Evolutionary conservation across 352 stramenopile species (phyloP).

Genomic region (Pythium biforme): DNA sequence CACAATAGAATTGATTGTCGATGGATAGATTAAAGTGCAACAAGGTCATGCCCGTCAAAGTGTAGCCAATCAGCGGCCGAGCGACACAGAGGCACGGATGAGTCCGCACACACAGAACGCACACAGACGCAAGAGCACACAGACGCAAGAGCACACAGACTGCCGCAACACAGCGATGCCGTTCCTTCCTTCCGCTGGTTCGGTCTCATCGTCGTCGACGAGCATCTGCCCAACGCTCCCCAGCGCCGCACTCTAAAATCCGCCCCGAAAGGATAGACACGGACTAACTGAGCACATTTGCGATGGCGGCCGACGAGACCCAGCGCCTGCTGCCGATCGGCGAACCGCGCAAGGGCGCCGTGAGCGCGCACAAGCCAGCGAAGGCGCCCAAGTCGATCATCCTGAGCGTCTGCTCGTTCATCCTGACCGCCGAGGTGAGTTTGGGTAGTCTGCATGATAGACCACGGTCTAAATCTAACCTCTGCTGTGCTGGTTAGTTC

Average conservation of each 20-base stretch:
- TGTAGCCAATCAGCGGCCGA: conserved; percentile 19
- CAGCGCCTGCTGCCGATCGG: conserved; percentile 20
- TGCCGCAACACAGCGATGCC: background rate
- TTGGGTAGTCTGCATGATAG: conserved; percentile 29
- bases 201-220: background rate
- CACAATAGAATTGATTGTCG: too few species aligned
- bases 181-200: background rate
- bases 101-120: conserved; percentile 1
- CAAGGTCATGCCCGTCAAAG: background rate
- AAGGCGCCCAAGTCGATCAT: conserved; percentile 65
- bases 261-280: background rate
- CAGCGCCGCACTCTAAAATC: background rate
- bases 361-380: background rate
- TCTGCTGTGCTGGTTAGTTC: conserved; percentile 36
- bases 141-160: background rate
- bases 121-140: background rate
- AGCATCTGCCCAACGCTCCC: background rate
- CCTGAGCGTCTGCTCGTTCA: conserved; percentile 84
- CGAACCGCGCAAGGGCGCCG: conserved; percentile 1
- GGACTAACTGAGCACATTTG: too few species aligned
- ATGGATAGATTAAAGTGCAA: too few species aligned
- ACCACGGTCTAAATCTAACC: conserved; percentile 1
- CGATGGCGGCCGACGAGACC: conserved; percentile 19
- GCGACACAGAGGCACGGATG: background rate
- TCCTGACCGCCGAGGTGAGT: conserved; percentile 75